Conservation (phyloP, 2,329 filamentous ascomycete species). For the Fusarium hainanense region DNA sequence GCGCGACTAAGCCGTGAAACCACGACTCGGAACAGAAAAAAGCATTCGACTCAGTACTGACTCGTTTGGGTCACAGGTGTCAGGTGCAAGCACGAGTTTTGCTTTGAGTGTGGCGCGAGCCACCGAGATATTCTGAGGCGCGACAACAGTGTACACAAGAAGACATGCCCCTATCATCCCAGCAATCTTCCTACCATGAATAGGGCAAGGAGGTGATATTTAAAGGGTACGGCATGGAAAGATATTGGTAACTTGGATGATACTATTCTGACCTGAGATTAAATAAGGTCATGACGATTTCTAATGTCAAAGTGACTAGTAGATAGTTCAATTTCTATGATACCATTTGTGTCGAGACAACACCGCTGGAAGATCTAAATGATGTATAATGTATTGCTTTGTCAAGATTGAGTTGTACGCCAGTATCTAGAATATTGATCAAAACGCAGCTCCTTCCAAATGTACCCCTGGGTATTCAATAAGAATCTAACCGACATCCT, state of each 20-base stretch:
- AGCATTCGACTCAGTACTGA: slow-evolving; percentile 26
- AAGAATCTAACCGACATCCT: neutral
- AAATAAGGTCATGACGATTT: neutral
- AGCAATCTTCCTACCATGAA: slow-evolving; percentile 22
- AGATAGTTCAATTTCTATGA: neutral
- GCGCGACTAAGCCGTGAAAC: neutral
- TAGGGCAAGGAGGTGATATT: neutral
- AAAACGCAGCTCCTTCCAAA: slow-evolving; percentile 4
- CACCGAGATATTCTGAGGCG: slow-evolving; percentile 47
- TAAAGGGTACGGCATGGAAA: neutral
- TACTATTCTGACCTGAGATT: neutral
- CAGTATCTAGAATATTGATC: neutral
- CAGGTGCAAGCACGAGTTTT: slow-evolving; percentile 51
- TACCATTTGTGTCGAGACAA: neutral
- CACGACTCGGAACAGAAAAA: neutral
- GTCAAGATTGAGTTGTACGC: neutral
- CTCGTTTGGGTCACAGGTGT: slow-evolving; percentile 44
- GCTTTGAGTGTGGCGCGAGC: slow-evolving; percentile 53
- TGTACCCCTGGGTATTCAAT: slow-evolving; percentile 11
- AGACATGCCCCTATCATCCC: slow-evolving; percentile 48
- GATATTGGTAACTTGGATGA: neutral
- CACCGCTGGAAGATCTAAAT: neutral
- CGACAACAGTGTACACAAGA: slow-evolving; percentile 50
- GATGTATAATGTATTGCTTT: neutral
- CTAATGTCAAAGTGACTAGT: neutral